phyloP scores from a whole-genome alignment of 2,329 filamentous ascomycete species.

The Ceratocystis variospora region DNA sequence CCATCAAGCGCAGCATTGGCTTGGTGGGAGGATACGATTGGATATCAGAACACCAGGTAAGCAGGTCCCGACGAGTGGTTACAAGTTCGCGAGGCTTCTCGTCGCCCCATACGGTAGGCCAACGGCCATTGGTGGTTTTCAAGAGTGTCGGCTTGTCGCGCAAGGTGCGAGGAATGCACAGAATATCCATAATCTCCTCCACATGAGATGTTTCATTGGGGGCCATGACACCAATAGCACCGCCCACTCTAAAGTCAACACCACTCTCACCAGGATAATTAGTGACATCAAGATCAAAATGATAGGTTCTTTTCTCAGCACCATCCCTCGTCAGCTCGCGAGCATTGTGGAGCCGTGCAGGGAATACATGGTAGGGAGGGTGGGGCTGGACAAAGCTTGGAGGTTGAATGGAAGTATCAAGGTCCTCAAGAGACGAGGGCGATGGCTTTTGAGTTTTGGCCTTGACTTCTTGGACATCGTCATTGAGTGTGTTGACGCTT shows the following conservation, averaged over 20 bases:
- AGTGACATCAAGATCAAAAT: conserved; percentile 93
- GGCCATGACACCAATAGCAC: conserved; percentile 84
- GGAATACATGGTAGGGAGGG: conserved; percentile 80
- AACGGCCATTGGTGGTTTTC: conserved; percentile 65
- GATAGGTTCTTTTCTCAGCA: conserved; percentile 91
- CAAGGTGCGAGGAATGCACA: conserved; percentile 67
- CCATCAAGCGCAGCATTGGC: conserved; percentile 67
- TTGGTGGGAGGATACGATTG: conserved; percentile 89
- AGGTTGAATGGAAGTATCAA: conserved; percentile 54
- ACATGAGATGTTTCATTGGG: conserved; percentile 68
- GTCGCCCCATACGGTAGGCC: conserved; percentile 97
- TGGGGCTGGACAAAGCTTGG: conserved; percentile 88
- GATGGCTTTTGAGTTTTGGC: conserved; percentile 23
- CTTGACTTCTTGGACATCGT: conserved; percentile 4
- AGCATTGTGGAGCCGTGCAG: conserved; percentile 71
- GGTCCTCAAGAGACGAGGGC: conserved; percentile 26
- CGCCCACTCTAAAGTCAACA: conserved; percentile 90
- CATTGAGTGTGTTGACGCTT: conserved; percentile 8
- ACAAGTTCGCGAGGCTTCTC: conserved; percentile 73
- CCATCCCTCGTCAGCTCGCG: conserved; percentile 77
- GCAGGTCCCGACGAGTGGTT: conserved; percentile 78
- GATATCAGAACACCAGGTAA: conserved; percentile 91
- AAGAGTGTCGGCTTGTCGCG: conserved; percentile 73
- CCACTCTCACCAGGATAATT: conserved; percentile 77
- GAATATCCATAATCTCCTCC: conserved; percentile 68